Evolutionary conservation across 345 rosid genomes (phyloP), one percentile per base, ranked within the genome.

Genomic region (Populus ilicifolia): DNA sequence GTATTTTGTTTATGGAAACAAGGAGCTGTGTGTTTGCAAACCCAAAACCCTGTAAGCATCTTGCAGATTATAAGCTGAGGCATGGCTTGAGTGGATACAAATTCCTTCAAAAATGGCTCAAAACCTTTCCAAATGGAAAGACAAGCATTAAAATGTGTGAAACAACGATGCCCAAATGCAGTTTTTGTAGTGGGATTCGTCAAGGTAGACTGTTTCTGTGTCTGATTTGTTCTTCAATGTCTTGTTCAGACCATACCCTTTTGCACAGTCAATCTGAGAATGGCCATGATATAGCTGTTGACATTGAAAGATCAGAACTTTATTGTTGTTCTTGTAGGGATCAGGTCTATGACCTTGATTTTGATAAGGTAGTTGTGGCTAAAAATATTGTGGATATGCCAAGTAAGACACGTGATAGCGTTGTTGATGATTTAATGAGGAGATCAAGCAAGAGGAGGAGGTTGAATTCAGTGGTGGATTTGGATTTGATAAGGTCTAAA

Each of bases 21-120:
- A 81, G 89, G 73, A 86, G 82, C 80, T 72, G 84, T 79, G 79
- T 74, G 67, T 77, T 71, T 81, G 68, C 87, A 73, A 82, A 79
- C 54, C 91, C 96, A 66, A 88, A 88, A 70, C 88, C 87, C 64
- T 94, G 97, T 89, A 80, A 79, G 68, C 98, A 94, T 84, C 86
- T 92, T 23, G 89, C 93, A 35, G 88, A 89, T 82, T 92, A 89
- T 88, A 92, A 91, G 91, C 89, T 86, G 54, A 91, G 79, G 64
- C 78, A 87, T 81, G 92, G 93, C 61, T 80, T 81, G 71, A 76
- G 72, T 85, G 92, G 89, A 71, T 92, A 83, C 85, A 83, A 78
- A 59, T 84, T 88, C 44, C 84, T 94, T 56, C 85, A 86, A 65
- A 84, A 76, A 41, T 83, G 71, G 81, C 80, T 92, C 79, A 84